Evolutionary conservation across 2,329 filamentous ascomycete genomes (phyloP), one percentile per base, ranked within the genome.

Genomic region (Periconia macrospinosa): DNA sequence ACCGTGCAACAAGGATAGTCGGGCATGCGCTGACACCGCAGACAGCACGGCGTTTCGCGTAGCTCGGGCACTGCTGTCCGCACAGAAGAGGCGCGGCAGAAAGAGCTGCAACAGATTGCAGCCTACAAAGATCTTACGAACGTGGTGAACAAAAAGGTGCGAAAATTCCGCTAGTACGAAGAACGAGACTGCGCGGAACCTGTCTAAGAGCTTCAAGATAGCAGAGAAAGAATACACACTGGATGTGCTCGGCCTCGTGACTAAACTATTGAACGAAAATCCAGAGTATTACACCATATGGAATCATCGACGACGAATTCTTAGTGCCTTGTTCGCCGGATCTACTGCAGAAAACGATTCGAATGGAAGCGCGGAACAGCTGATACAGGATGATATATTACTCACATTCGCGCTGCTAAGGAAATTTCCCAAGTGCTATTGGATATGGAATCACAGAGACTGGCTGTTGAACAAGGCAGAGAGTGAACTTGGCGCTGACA

Each of bases 381-480:
- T 88, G 30, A 81, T 97, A 56, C 82, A 84, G 45, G 79, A 83
- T 51, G 94, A 99, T 71, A 80, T 99, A 33, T 78, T 79, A 45
- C 96, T 97, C 68, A 87, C 93, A 33, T 84, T 97, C 41, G 90
- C 91, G 0, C 82, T 99, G 18, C 83, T 99, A 47, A 83, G 90
- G 59, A 86, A 91, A 61, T 93, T 86, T 61, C 94, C 94, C 7
- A 99, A 99, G 74, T 97, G 94, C 80, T 99, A 99, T 78, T 97
- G 94, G 93, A 93, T 99, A 67, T 99, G 94, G 94, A 96, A 96
- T 64, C 93, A 97, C 75, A 87, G 94, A 27, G 76, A 88, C 44
- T 99, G 94, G 92, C 79, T 93, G 2, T 79, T 99, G 14, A 79
- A 87, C 50, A 84, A 91, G 71, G 86, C 87, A 33, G 89, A 88